Base-by-base conservation (phyloP, 495 filamentous ascomycete species). In the Neurospora intermedia region DNA sequence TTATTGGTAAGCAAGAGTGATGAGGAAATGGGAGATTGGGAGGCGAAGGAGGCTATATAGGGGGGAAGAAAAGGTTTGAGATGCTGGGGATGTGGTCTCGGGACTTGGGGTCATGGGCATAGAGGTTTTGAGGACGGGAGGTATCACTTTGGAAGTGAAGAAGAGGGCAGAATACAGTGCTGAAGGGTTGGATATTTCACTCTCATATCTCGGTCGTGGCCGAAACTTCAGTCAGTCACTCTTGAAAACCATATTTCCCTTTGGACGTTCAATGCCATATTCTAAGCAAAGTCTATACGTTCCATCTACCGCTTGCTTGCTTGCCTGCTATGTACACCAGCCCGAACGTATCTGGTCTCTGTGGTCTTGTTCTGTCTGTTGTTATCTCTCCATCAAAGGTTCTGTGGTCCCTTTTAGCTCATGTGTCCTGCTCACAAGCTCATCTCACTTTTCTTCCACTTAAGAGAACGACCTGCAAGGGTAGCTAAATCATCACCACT, bases 381-480 rank as follows among this genome's bases (percentile, higher is more conserved):
- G 54, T 31, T 35, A 62, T 59, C 23, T 6, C 48, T 16, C 20
- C 10, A 6, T 16, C 54, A 62, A 62, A 62, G 54, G 54, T 62
- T 2, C 54, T 62, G 54, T 62, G 54, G 13, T 62, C 27, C 54
- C 54, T 35, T 62, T 62, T 23, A 62, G 23, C 54, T 35, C 48
- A 15, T 15, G 48, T 59, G 23, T 59, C 48, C 48, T 59, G 48
- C 48, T 59, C 13, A 35, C 15, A 62, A 31, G 27, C 54, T 62
- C 54, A 35, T 40, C 43, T 35, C 59, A 10, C 11, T 39, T 20
- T 35, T 27, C 31, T 35, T 70, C 20, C 69, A 16, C 70, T 76
- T 54, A 82, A 71, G 69, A 71, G 72, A 82, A 82, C 23, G 77
- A 76, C 74, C 81, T 79, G 77, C 81, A 82, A 23, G 81, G 81